These are phyloP conservation scores for Phycomyces nitens DNA, from an alignment of 192 early-diverging fungal species.

Conservation along the genomic window DNA sequence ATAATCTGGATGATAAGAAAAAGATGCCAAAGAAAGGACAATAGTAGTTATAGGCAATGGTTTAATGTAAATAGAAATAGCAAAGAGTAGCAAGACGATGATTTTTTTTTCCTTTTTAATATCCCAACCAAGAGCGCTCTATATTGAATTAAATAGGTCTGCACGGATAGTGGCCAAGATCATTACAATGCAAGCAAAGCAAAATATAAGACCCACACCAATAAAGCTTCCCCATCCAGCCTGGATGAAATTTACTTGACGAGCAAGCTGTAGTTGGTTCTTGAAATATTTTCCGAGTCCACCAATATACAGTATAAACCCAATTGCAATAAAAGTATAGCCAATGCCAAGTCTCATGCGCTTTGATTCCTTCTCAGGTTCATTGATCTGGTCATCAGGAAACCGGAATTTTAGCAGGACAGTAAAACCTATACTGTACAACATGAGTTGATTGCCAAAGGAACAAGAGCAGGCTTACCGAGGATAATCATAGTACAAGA, in stretches of 20 bases:
- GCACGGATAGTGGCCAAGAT: background rate
- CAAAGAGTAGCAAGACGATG: background rate
- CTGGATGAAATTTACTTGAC: conserved; percentile 16
- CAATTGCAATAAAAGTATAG: conserved; percentile 25
- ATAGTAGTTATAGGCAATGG: conserved; percentile 5
- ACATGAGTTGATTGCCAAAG: background rate
- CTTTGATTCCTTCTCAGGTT: background rate
- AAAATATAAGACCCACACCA: conserved; percentile 12
- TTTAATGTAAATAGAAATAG: conserved; percentile 1
- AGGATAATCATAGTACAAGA: conserved; percentile 32
- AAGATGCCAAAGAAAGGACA: conserved; percentile 46
- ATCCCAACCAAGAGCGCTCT: too few relatives aligned
- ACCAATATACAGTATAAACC: conserved; percentile 13
- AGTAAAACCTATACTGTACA: conserved; percentile 23
- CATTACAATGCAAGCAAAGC: conserved; percentile 29
- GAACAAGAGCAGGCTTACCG: conserved; percentile 14
- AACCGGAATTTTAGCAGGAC: conserved; percentile 29
- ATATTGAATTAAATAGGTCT: background rate
- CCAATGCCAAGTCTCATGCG: conserved; percentile 16
- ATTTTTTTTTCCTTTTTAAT: too few relatives aligned
- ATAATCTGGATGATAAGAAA: conserved; percentile 49
- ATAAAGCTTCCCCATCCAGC: conserved; percentile 33
- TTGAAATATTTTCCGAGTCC: conserved; percentile 29
- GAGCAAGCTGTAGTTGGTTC: conserved; percentile 14
- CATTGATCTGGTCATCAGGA: background rate